phyloP scores from a whole-genome alignment of 352 stramenopile species.

The Lagenidium giganteum region DNA sequence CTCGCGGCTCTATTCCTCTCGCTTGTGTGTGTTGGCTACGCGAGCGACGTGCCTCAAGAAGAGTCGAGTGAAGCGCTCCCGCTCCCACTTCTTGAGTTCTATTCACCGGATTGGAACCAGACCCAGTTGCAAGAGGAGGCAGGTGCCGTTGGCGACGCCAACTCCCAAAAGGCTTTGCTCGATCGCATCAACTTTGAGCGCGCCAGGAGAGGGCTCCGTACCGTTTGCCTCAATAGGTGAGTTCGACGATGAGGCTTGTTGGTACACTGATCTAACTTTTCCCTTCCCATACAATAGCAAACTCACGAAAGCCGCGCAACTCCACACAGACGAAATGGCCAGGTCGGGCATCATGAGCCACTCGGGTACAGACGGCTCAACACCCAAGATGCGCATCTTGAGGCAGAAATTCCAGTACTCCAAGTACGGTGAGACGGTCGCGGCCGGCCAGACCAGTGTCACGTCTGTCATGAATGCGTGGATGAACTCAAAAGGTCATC shows the following conservation, averaged over 20 bases:
- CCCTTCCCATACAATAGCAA: slow-evolving; percentile 1
- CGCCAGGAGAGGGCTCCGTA: background rate
- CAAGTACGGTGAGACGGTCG: slow-evolving; percentile 2
- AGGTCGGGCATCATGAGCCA: slow-evolving; percentile 1
- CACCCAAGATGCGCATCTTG: background rate
- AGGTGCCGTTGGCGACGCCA: too few relatives aligned
- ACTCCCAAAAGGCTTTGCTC: slow-evolving; percentile 1
- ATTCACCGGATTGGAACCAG: too few relatives aligned
- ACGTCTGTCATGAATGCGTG: slow-evolving; percentile 1
- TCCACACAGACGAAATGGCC: slow-evolving; percentile 7
- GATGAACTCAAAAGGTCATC: slow-evolving; percentile 7
- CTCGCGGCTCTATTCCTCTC: too few relatives aligned
- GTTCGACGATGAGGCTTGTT: background rate
- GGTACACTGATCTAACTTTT: background rate
- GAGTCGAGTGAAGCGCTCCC: too few relatives aligned
- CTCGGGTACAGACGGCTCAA: background rate
- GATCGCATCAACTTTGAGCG: slow-evolving; percentile 2
- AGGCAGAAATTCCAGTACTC: background rate
- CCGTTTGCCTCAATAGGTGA: slow-evolving; percentile 4
- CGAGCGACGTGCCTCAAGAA: too few relatives aligned
- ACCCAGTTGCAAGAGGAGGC: too few relatives aligned
- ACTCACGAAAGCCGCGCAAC: slow-evolving; percentile 2
- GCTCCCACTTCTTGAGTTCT: too few relatives aligned
- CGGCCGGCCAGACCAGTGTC: slow-evolving; percentile 1
- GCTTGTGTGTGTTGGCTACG: too few relatives aligned